Base-by-base conservation (phyloP, 139 green algal genomes). In the Chlorella sp. region DNA sequence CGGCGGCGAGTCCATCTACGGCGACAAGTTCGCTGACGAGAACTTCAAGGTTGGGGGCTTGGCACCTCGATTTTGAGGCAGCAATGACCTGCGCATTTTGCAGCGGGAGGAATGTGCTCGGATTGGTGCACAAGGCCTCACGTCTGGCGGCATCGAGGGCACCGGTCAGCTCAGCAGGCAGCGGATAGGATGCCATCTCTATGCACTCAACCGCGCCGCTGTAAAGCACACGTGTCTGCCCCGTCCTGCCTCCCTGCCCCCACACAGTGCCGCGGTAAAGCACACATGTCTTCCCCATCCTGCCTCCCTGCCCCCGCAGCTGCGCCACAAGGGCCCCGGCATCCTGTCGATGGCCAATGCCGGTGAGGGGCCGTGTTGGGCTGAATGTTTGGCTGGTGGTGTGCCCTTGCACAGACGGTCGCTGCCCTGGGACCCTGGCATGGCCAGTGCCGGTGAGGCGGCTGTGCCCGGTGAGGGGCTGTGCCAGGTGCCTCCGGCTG, bases 261-360 rank as follows among this genome's bases (percentile, higher is more conserved):
- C n/a, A n/a, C n/a, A n/a, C n/a, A n/a, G n/a, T n/a, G n/a, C n/a
- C n/a, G n/a, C n/a, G n/a, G n/a, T n/a, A n/a, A n/a, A n/a, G n/a
- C n/a, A n/a, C 24, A 36, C 64, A 2, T 11, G 19, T 41, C 64
- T 22, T 19, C 22, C 9, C 22, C 7, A 8, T 34, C n/a, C 65
- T 36, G 16, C 65, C n/a, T 24, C 14, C n/a, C n/a, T 43, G 6
- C 65, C n/a, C 0, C 32, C 0, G n/a, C 38, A 38, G 75, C 44
- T 91, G 30, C 79, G 83, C 43, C 89, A 94, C 86, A 90, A 85
- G 40, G 92, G 89, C 16, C 89, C 93, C 30, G 95, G 95, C n/a
- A 86, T 94, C 41, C 90, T 98, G 65, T 94, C 89, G 69, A 98
- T 98, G 95, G 96, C 96, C 62, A 98, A 98, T 88, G 94, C 96